Evolutionary conservation across 441 rosid species (phyloP).

Genomic region (Populus tomentosa): DNA sequence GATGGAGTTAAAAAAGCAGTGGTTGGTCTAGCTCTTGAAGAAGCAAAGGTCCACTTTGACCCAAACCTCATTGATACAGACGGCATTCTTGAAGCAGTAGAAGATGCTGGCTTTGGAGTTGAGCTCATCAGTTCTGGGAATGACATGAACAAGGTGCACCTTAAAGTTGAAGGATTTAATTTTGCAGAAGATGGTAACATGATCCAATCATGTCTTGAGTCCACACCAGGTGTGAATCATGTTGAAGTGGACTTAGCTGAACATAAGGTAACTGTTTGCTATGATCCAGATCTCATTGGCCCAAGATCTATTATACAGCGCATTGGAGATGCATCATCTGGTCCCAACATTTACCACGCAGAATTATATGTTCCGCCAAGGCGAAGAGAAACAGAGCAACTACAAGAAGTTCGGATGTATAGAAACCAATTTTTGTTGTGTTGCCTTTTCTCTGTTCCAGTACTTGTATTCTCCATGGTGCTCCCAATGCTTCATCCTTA

Average conservation of each 20-base stretch:
- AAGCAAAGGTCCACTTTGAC: conserved; percentile 72
- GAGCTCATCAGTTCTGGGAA: conserved; percentile 56
- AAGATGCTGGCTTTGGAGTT: conserved; percentile 78
- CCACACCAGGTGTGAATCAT: conserved; percentile 46
- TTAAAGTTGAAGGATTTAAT: conserved; percentile 50
- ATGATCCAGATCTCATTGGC: conserved; percentile 59
- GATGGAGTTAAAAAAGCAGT: conserved; percentile 65
- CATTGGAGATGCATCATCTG: conserved; percentile 40
- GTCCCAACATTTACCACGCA: conserved; percentile 38
- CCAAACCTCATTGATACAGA: conserved; percentile 35
- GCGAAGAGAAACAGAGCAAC: conserved; percentile 50
- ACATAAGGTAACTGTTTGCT: conserved; percentile 42
- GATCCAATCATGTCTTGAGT: conserved; percentile 44
- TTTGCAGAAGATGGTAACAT: conserved; percentile 31
- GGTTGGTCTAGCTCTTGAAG: conserved; percentile 80
- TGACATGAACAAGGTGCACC: conserved; percentile 55
- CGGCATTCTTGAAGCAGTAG: conserved; percentile 45
- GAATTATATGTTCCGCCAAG: conserved; percentile 47
- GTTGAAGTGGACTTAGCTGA: conserved; percentile 49
- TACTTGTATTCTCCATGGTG: conserved; percentile 61
- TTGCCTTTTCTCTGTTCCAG: conserved; percentile 63
- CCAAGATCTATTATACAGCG: conserved; percentile 52
- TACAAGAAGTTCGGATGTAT: conserved; percentile 45
- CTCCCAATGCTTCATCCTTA: conserved; percentile 66
- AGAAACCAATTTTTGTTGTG: conserved; percentile 53